Evolutionary conservation across 1,284 basidiomycete genomes (phyloP), one percentile per base, ranked within the genome.

Genomic region (Wolfiporia cocos): DNA sequence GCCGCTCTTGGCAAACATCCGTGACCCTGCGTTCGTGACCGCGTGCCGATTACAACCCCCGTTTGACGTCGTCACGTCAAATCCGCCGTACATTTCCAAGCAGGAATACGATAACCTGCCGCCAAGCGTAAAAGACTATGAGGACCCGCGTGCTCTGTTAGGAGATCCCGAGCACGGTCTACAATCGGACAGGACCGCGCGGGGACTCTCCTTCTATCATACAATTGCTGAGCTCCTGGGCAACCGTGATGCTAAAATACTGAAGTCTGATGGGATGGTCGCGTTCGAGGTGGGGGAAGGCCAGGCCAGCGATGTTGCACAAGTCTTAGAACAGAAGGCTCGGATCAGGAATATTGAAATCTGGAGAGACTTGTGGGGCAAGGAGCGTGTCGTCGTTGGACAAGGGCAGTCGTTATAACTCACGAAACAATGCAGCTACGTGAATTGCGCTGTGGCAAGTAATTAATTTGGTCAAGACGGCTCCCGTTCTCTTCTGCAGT

Each of bases 11-110:
- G 72, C 66, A 43, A 80, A 73, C 58, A 68, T 75, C 42, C 74
- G 65, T 51, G 64, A 59, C 47, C 65, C 62, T 52, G 36, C 38
- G 14, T 57, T 76, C 39, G 55, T 67, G 24, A 52, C 61, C 23
- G 52, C 57, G 20, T 51, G 57, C 33, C 52, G 55, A 29, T 60
- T 73, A 47, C 47, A 54, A 31, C 67, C 67, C 12, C 72, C 80
- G 3, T 83, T 84, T 61, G 81, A 93, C 63, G 62, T 96, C 44
- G 65, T 97, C 51, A 90, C 91, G 5, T 82, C 87, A 10, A 97
- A 96, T 62, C 93, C 93, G n/a, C 93, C 93, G 5, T 96, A 96
- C 65, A 90, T 97, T 53, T 70, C 90, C 18, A 68, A 59, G 41
- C 47, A 61, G 24, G 83, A 88, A 44, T 94, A 83, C 58, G 64